These are phyloP conservation scores for Golovinomyces cichoracearum DNA, from an alignment of 2,329 filamentous ascomycete species.

Conservation along the genomic window DNA sequence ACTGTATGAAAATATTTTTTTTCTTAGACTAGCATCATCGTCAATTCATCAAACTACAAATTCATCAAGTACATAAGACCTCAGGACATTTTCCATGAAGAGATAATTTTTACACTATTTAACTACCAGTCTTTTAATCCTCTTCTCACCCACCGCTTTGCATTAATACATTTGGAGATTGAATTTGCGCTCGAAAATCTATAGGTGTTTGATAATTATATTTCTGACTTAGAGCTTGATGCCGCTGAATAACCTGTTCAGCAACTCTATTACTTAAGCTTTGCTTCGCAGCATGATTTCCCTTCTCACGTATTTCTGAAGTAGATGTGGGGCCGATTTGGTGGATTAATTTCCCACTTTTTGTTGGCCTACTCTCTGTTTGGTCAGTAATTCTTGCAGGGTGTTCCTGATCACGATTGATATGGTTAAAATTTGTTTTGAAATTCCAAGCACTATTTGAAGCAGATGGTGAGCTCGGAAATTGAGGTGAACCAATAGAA, in stretches of 20 bases:
- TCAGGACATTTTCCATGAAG: no score
- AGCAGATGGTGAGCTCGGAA: slow-evolving; percentile 34
- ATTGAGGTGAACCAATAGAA: slow-evolving; percentile 23
- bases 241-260: slow-evolving; percentile 45
- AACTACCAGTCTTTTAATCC: no score
- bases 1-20: no score
- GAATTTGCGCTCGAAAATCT: slow-evolving; percentile 7
- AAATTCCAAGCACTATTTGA: slow-evolving; percentile 16
- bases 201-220: slow-evolving; percentile 6
- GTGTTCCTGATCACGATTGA: slow-evolving; percentile 54
- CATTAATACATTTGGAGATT: background rate
- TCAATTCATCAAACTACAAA: no score
- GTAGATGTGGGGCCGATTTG: slow-evolving; percentile 49
- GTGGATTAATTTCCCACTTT: slow-evolving; percentile 17
- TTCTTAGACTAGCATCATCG: no score
- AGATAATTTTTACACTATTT: no score
- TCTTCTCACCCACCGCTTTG: no score
- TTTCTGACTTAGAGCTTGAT: slow-evolving; percentile 18
- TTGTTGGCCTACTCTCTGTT: slow-evolving; percentile 37
- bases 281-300: slow-evolving; percentile 44
- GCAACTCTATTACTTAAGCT: slow-evolving; percentile 44
- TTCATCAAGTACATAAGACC: no score
- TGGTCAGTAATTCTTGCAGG: slow-evolving; percentile 59
- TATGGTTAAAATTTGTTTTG: slow-evolving; percentile 6
- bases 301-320: slow-evolving; percentile 55